These are phyloP conservation scores for Aspergillus persii DNA, from an alignment of 2,329 filamentous ascomycete species.

Conservation along the genomic window DNA sequence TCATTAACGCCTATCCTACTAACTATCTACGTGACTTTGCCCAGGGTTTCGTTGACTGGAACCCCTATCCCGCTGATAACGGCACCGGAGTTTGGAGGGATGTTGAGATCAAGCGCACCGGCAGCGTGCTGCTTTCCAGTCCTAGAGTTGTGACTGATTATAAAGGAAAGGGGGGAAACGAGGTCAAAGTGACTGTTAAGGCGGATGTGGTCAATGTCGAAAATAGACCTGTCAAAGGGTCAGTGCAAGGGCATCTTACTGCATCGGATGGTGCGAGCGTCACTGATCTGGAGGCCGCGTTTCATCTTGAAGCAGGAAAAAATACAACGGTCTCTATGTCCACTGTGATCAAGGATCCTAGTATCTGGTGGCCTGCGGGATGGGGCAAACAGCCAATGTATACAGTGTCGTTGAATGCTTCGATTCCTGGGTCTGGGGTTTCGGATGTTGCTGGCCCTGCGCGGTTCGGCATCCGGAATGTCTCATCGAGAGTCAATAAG, in stretches of 20 bases:
- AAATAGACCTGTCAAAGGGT: slow-evolving; percentile 14
- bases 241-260: slow-evolving; percentile 23
- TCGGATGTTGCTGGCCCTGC: slow-evolving; percentile 37
- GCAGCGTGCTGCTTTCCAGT: slow-evolving; percentile 46
- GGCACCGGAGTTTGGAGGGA: slow-evolving; percentile 64
- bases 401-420: slow-evolving; percentile 30
- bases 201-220: slow-evolving; percentile 37
- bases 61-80: slow-evolving; percentile 60
- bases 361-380: slow-evolving; percentile 61
- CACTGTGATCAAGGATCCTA: slow-evolving; percentile 42
- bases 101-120: slow-evolving; percentile 56
- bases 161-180: slow-evolving; percentile 21
- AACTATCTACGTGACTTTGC: slow-evolving; percentile 60
- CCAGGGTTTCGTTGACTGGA: slow-evolving; percentile 62
- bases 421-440: slow-evolving; percentile 15
- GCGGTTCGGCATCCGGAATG: slow-evolving; percentile 55
- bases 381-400: slow-evolving; percentile 61
- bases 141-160: slow-evolving; percentile 49
- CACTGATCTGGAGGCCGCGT: slow-evolving; percentile 26
- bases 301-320: slow-evolving; percentile 41
- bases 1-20: slow-evolving; percentile 57
- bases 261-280: neutral
- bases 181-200: slow-evolving; percentile 36
- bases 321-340: slow-evolving; percentile 41
- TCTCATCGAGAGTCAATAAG: slow-evolving; percentile 51